Conservation (phyloP, 2,329 filamentous ascomycete species). For the Pseudogymnoascus sp. region DNA sequence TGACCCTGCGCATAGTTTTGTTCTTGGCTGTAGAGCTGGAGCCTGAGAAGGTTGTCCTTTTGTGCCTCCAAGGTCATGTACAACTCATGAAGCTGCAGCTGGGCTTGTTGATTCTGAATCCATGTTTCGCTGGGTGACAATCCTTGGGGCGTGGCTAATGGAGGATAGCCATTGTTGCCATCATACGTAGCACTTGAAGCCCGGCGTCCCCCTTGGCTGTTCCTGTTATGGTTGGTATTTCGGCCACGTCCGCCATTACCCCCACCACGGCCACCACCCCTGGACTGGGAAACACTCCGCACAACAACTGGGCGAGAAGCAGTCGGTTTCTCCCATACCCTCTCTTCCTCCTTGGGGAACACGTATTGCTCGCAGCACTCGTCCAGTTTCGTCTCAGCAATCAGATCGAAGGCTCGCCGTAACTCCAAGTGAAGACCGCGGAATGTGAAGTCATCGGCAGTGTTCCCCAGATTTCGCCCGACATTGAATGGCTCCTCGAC, state of each 20-base stretch:
- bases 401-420: conserved; percentile 74
- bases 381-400: conserved; percentile 69
- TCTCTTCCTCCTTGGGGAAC: conserved; percentile 71
- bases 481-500: conserved; percentile 96
- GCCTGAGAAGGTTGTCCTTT: conserved; percentile 35
- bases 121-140: conserved; percentile 25
- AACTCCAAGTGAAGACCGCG: conserved; percentile 84
- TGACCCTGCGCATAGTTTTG: conserved; percentile 38
- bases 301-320: conserved; percentile 47
- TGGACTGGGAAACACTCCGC: conserved; percentile 52
- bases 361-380: conserved; percentile 83
- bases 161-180: conserved; percentile 18
- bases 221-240: conserved; percentile 22
- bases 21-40: conserved; percentile 40
- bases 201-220: conserved; percentile 19
- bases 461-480: conserved; percentile 84
- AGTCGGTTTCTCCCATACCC: conserved; percentile 47
- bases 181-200: conserved; percentile 27
- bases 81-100: conserved; percentile 28
- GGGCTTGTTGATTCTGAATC: conserved; percentile 26
- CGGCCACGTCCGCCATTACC: conserved; percentile 20
- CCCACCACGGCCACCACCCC: conserved; percentile 27
- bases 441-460: conserved; percentile 90
- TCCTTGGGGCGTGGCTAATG: conserved; percentile 17
- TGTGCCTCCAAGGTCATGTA: conserved; percentile 34